Evolutionary conservation across 306 rosid genomes (phyloP), one percentile per base, ranked within the genome.

Genomic region (Prunus campanulata): DNA sequence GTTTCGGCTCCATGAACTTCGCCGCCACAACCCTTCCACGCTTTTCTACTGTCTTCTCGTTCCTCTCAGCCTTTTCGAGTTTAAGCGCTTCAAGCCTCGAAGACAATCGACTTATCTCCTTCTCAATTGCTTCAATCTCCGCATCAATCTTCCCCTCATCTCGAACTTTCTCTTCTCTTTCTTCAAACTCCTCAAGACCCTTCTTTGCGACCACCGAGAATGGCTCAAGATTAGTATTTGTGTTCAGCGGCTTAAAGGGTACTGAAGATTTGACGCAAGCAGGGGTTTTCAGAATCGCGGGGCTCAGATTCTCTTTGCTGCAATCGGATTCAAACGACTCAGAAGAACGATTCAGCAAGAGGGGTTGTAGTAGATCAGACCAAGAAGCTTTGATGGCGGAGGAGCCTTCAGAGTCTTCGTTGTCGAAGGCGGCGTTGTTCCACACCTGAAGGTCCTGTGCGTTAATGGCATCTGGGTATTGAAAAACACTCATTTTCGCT

Each of bases 361-460:
- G 60, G 11, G 83, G 65, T 25, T 77, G 71, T 8, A 76, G 55
- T 19, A 65, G n/a, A 55, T 27, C 72, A 11, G 86, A 71, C 93
- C 90, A 86, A 65, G 89, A 85, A 70, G 74, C 27, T 50, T 85
- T 79, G 1, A 62, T 49, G 61, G 74, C 16, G 12, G 77, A 52
- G 55, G 81, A 82, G 29, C 71, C 76, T 50, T 74, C 80, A 9
- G 74, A 82, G 68, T 82, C 89, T 11, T 83, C 88, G 30, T 68
- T 74, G 82, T 87, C 94, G 64, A 86, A 87, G 12, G 91, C 86
- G 67, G 91, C 91, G 71, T 90, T 90, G 78, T 85, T 79, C 94
- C 94, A 90, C 9, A 90, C 80, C 75, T 90, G 91, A 77, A 90
- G 76, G 50, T 87, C 90, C 27, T 82, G 83, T 16, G 77, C 82